phyloP scores from a whole-genome alignment of 495 filamentous ascomycete species.

The Halenospora varia region DNA sequence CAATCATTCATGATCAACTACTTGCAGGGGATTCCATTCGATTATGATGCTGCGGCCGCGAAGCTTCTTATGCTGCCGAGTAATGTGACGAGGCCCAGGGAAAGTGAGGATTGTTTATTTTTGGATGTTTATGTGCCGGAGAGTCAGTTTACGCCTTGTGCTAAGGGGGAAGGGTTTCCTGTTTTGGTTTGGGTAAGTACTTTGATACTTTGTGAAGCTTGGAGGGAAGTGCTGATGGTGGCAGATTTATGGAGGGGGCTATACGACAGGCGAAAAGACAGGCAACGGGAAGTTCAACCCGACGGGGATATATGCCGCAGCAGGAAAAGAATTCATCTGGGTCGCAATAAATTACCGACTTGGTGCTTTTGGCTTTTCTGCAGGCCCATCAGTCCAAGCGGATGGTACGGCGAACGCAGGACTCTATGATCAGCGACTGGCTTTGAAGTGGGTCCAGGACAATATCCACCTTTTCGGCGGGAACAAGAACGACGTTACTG shows the following conservation, averaged over 20 bases:
- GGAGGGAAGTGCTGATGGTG: conserved; percentile 24
- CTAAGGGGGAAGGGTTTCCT: background rate
- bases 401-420: conserved; percentile 59
- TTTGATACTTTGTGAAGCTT: background rate
- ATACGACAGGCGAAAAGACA: conserved; percentile 45
- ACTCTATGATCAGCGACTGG: conserved; percentile 62
- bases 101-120: conserved; percentile 41
- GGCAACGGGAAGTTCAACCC: background rate
- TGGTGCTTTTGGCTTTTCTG: conserved; percentile 45
- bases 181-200: background rate
- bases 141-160: conserved; percentile 29
- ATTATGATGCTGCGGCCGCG: background rate
- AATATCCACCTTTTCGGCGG: conserved; percentile 68
- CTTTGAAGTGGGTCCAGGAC: conserved; percentile 68
- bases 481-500: conserved; percentile 58
- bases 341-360: conserved; percentile 58
- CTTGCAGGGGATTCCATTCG: background rate
- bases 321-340: conserved; percentile 44
- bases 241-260: conserved; percentile 60
- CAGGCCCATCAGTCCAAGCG: conserved; percentile 38
- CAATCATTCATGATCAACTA: background rate
- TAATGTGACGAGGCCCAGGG: background rate
- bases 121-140: conserved; percentile 47
- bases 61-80: background rate
- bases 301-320: background rate